These are phyloP conservation scores for Colletotrichum acutatum DNA, from an alignment of 2,329 filamentous ascomycete genomes.

Conservation along the genomic window DNA sequence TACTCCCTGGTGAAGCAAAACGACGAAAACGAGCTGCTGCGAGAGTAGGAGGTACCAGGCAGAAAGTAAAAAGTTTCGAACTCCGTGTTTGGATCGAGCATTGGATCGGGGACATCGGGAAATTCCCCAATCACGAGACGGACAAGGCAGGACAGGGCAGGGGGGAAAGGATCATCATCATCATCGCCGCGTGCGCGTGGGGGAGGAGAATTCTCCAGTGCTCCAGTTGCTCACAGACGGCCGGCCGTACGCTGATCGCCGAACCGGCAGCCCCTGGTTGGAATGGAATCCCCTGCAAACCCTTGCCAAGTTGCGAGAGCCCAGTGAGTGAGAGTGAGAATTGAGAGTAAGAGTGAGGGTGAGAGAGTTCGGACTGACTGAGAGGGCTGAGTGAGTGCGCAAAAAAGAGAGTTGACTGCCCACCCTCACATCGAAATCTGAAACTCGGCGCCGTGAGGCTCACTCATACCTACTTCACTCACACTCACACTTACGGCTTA, in stretches of 20 bases:
- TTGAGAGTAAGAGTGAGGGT: not conserved
- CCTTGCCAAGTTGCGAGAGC: not conserved
- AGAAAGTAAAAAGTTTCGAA: not conserved
- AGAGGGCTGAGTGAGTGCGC: not conserved
- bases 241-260: not conserved
- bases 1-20: not conserved
- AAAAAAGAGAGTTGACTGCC: not conserved
- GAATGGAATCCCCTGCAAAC: not conserved
- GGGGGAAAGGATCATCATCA: not conserved
- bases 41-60: not conserved
- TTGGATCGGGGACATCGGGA: conserved; percentile 5
- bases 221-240: not conserved
- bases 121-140: not conserved
- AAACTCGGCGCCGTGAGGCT: conserved; percentile 1
- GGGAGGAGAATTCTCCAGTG: not conserved
- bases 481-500: not conserved
- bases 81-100: conserved; percentile 2
- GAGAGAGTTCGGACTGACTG: not conserved
- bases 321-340: not conserved
- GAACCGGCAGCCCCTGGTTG: not conserved
- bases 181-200: not conserved
- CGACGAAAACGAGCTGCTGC: not conserved
- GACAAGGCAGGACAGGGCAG: not conserved
- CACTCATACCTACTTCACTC: not conserved
- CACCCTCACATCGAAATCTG: not conserved